phyloP scores from a whole-genome alignment of 2,329 filamentous ascomycete species.

The Karstenula rhodostoma region DNA sequence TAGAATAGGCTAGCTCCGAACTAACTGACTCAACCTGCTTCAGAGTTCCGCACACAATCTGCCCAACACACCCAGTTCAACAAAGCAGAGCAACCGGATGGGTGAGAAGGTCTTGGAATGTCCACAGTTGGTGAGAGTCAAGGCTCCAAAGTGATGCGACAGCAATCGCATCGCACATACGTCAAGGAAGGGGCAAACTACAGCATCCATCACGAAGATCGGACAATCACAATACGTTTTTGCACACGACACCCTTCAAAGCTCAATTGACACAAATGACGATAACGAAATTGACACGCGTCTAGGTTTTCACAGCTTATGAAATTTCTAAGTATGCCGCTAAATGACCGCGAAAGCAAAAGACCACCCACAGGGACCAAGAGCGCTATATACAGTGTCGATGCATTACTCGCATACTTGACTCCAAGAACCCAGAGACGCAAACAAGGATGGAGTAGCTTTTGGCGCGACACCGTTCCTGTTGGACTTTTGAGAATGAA shows the following conservation, averaged over 20 bases:
- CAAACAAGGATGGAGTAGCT: constrained; percentile 17
- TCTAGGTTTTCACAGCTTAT: not conserved
- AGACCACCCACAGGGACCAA: constrained; percentile 17
- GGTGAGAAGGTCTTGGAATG: no score
- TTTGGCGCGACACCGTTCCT: constrained; percentile 26
- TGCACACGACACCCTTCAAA: not conserved
- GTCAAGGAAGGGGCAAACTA: no score
- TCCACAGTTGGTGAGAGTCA: no score
- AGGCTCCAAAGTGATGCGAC: no score
- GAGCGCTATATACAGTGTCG: constrained; percentile 21
- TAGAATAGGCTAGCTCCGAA: not conserved
- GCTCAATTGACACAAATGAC: not conserved
- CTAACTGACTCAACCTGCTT: not conserved
- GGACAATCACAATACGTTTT: no score
- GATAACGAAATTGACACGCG: not conserved
- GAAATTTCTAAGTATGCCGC: constrained; percentile 2
- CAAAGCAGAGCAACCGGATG: no score
- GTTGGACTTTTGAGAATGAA: constrained; percentile 20
- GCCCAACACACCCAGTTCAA: no score
- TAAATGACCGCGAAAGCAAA: constrained; percentile 13
- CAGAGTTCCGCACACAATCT: no score
- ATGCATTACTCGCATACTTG: constrained; percentile 8
- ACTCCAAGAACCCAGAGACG: constrained; percentile 6
- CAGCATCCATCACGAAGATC: no score
- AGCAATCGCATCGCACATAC: no score